A percentile compares a stretch with the other conserved stretches of the same genome.
Evolutionary conservation across 1,139 yeast genomes (phyloP).

Genomic region (Wickerhamomyces sp.): DNA sequence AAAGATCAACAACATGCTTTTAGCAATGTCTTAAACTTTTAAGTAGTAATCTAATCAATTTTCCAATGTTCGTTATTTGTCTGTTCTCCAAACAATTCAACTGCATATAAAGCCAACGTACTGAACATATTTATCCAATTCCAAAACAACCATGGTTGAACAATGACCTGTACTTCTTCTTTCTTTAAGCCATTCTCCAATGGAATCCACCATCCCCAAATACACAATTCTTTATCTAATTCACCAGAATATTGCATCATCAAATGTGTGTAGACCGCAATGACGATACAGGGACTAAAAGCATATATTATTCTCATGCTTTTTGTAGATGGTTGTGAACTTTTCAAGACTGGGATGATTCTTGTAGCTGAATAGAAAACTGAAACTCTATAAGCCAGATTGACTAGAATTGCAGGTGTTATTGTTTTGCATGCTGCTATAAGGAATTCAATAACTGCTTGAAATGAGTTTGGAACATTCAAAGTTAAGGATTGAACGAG

Average conservation of each 20-base stretch:
- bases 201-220: slow-evolving; percentile 52
- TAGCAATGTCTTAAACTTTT: background rate
- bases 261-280: slow-evolving; percentile 91
- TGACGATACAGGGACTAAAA: slow-evolving; percentile 88
- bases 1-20: too few species aligned
- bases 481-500: slow-evolving; percentile 22
- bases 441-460: slow-evolving; percentile 66
- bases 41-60: slow-evolving; percentile 29
- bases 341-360: slow-evolving; percentile 75
- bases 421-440: slow-evolving; percentile 66
- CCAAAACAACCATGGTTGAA: slow-evolving; percentile 91
- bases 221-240: slow-evolving; percentile 49
- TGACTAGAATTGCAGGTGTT: slow-evolving; percentile 76
- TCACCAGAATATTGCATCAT: slow-evolving; percentile 78
- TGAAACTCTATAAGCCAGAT: slow-evolving; percentile 76
- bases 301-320: slow-evolving; percentile 63
- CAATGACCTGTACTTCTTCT: slow-evolving; percentile 24
- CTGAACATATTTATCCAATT: slow-evolving; percentile 89
- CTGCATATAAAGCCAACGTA: slow-evolving; percentile 71
- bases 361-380: slow-evolving; percentile 93
- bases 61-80: slow-evolving; percentile 38
- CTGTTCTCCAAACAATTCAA: slow-evolving; percentile 54
- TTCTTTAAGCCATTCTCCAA: slow-evolving; percentile 3
- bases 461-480: slow-evolving; percentile 52
- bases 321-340: slow-evolving; percentile 23